These are phyloP conservation scores for Globisporangium spinosum DNA, from an alignment of 352 stramenopile genomes.

Conservation along the genomic window DNA sequence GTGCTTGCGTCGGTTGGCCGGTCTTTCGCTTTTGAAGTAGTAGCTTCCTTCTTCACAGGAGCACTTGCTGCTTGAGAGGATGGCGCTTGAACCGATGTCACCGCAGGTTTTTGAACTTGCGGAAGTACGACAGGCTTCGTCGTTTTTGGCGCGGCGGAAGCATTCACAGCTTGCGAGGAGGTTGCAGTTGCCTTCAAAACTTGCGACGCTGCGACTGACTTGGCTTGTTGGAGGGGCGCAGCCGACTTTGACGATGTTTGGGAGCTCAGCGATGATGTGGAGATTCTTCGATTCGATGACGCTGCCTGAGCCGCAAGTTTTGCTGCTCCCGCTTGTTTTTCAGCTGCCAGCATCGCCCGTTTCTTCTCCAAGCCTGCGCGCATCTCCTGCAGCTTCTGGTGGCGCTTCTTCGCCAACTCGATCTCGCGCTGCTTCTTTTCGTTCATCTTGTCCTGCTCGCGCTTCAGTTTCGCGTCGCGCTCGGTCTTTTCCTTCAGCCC, in stretches of 20 bases:
- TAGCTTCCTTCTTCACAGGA: slow-evolving; percentile 2
- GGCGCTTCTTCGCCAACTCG: slow-evolving; percentile 53
- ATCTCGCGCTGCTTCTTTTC: slow-evolving; percentile 66
- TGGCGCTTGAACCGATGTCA: neutral
- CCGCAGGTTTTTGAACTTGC: neutral
- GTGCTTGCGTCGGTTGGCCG: slow-evolving; percentile 29
- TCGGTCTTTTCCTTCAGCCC: slow-evolving; percentile 63
- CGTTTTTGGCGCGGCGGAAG: neutral
- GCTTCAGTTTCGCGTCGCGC: slow-evolving; percentile 45
- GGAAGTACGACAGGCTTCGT: neutral
- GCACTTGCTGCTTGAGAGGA: neutral
- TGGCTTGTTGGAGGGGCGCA: slow-evolving; percentile 5
- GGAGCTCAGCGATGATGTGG: neutral
- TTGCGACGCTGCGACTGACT: neutral
- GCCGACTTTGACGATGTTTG: neutral
- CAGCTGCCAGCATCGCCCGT: slow-evolving; percentile 42
- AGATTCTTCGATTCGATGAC: slow-evolving; percentile 4
- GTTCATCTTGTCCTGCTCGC: slow-evolving; percentile 41
- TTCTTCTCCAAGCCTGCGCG: slow-evolving; percentile 69
- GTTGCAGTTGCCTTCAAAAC: neutral
- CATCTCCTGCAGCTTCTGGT: slow-evolving; percentile 67
- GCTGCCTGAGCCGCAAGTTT: slow-evolving; percentile 21
- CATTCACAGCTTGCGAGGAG: neutral
- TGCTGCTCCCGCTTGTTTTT: slow-evolving; percentile 27
- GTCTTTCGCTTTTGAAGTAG: slow-evolving; percentile 13